A percentile compares a stretch with the other conserved stretches of the same genome.
phyloP scores from a whole-genome alignment of 2,329 filamentous ascomycete species.

The Calonectria fujianensis region DNA sequence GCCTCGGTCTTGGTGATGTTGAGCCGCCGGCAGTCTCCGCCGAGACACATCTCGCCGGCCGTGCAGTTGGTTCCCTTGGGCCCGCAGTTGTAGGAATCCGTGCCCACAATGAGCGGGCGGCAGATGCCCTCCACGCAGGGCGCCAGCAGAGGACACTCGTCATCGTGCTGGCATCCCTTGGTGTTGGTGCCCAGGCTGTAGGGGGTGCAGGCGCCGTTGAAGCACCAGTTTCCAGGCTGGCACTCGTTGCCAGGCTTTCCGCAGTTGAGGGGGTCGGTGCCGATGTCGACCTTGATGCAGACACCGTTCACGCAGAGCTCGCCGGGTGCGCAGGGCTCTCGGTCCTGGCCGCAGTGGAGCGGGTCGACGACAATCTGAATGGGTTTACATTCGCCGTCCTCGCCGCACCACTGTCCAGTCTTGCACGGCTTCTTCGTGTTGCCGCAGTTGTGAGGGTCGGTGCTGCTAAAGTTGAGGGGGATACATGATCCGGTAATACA shows the following conservation, averaged over 20 bases:
- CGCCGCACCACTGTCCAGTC: conserved; percentile 40
- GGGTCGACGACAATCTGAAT: conserved; percentile 42
- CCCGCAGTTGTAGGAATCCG: conserved; percentile 40
- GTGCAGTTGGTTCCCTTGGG: conserved; percentile 32
- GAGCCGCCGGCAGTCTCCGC: conserved; percentile 35
- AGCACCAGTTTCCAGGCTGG: conserved; percentile 42
- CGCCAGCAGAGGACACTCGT: conserved; percentile 33
- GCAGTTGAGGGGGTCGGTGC: conserved; percentile 36
- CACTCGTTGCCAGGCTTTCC: conserved; percentile 29
- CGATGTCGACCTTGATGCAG: conserved; percentile 42
- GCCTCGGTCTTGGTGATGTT: conserved; percentile 33
- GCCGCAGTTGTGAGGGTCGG: conserved; percentile 37
- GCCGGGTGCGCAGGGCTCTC: conserved; percentile 33
- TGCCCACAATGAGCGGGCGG: conserved; percentile 35
- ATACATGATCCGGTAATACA: conserved; percentile 39
- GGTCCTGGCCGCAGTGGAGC: conserved; percentile 32
- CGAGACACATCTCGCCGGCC: conserved; percentile 35
- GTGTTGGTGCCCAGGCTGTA: conserved; percentile 39
- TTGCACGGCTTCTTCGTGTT: conserved; percentile 32
- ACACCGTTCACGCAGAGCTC: conserved; percentile 41
- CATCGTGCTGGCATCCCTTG: conserved; percentile 25
- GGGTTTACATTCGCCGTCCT: conserved; percentile 39
- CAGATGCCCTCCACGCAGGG: conserved; percentile 36
- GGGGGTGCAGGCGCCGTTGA: conserved; percentile 37
- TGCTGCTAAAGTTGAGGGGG: conserved; percentile 41